Base-by-base conservation (phyloP, 805 yeast species). In the Brettanomyces anomalus region DNA sequence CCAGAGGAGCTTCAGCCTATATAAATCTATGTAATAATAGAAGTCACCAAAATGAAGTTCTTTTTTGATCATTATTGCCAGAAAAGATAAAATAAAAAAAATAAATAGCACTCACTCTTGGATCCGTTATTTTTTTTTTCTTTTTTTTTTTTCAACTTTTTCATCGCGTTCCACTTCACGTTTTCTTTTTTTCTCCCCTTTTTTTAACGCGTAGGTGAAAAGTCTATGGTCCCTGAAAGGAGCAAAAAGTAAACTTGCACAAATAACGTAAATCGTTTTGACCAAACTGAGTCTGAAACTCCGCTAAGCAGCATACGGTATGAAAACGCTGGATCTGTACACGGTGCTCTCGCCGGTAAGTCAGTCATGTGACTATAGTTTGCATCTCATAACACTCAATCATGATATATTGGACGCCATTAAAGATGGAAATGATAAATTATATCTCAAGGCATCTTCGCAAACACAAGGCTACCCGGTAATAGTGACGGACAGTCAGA, bases 401-500 rank as follows among this genome's bases (percentile, higher is more conserved):
- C 72, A 76, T 5, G 80, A 71, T 3, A 47, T 80, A 1, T 43
- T 76, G 30, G 48, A 56, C 1, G 54, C 67, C 3, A 53, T 79
- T 3, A 53, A 62, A 31, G 46, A 49, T 3, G 36, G 41, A 11
- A 45, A 50, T 3, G 49, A 47, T 21, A 41, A 45, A 11, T 26
- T 51, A 5, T 46, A 47, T 24, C 37, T 56, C 34, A 58, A 56
- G 42, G 49, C 59, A 36, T 49, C 40, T 26, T 39, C 20, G 15
- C 21, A 32, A 37, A 32, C 14, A 17, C 40, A 21, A n/a, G 51
- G 33, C 34, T 42, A 70, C 36, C 74, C 85, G 7, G 86, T 77
- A 26, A 57, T 87, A 14, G 81, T 89, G 45, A 74, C 90, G 1
- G 50, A 62, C 3, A 49, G 62, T 24, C 60, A 67, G 40, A 83